Conservation (phyloP, 192 early-diverging fungal genomes). For the Blastocladiella britannica region DNA sequence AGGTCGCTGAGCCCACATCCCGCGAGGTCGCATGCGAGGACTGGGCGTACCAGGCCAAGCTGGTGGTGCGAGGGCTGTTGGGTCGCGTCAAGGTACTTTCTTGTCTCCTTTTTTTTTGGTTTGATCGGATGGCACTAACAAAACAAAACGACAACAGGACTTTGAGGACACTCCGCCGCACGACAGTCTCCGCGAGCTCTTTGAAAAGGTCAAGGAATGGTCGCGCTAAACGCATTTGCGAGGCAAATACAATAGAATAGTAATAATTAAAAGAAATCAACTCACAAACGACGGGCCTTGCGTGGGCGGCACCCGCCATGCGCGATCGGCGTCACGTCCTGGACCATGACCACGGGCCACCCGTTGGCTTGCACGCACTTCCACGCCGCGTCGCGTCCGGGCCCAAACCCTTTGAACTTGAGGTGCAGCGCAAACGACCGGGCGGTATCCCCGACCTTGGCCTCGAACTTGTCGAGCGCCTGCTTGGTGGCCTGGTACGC, state of each 20-base stretch:
- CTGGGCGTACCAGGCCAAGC: slow-evolving; percentile 72
- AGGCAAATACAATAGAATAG: no score
- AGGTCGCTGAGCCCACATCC: slow-evolving; percentile 10
- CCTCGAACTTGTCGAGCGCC: slow-evolving; percentile 42
- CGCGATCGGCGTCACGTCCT: slow-evolving; percentile 75
- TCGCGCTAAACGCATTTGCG: no score
- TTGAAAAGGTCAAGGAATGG: slow-evolving; percentile 39
- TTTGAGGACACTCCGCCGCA: slow-evolving; percentile 44
- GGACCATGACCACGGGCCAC: slow-evolving; percentile 54
- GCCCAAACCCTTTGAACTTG: slow-evolving; percentile 68
- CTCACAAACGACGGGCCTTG: slow-evolving; percentile 68
- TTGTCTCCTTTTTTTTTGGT: no score
- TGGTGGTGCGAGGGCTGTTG: slow-evolving; percentile 60
- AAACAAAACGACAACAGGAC: no score
- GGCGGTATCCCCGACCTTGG: slow-evolving; percentile 19
- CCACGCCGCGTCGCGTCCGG: slow-evolving; percentile 76
- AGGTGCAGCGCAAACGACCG: slow-evolving; percentile 25
- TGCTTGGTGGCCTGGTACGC: slow-evolving; percentile 69
- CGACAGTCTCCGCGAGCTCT: slow-evolving; percentile 35
- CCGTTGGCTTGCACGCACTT: slow-evolving; percentile 57
- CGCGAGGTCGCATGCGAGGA: slow-evolving; percentile 52
- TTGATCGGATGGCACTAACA: no score
- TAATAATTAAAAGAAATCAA: no score
- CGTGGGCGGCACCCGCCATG: slow-evolving; percentile 79
- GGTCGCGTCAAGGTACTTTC: slow-evolving; percentile 62